Evolutionary conservation across 805 yeast species (phyloP).

Genomic region (Nakazawaea ernobii): DNA sequence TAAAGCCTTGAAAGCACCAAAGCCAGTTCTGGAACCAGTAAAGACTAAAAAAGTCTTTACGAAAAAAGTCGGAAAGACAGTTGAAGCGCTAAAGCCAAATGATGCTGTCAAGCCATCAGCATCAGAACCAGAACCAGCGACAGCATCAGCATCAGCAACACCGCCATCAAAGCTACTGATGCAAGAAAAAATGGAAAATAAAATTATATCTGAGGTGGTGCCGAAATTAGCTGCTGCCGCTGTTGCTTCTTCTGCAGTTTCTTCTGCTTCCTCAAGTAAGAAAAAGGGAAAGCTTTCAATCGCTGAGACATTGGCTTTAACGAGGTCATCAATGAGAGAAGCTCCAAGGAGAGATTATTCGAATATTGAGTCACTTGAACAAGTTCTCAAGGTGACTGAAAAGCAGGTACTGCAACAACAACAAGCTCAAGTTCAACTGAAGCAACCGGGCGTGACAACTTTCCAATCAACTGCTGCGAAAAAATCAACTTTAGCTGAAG

Average conservation of each 20-base stretch:
- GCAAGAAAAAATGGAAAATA: background rate
- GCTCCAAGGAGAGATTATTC: conserved; percentile 25
- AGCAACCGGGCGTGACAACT: conserved; percentile 1
- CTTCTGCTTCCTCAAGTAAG: background rate
- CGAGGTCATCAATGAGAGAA: conserved; percentile 38
- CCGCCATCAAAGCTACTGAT: background rate
- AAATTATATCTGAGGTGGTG: background rate
- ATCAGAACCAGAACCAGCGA: background rate
- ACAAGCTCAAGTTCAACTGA: background rate
- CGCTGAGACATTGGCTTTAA: conserved; percentile 55
- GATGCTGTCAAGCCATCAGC: background rate
- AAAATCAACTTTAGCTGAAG: conserved; percentile 27
- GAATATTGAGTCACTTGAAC: conserved; percentile 18
- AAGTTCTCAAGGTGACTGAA: conserved; percentile 11
- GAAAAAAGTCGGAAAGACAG: no score
- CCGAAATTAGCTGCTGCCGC: background rate
- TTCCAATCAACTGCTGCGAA: conserved; percentile 7
- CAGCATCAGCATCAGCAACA: background rate
- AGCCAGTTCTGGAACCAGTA: background rate
- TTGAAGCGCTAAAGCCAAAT: no score
- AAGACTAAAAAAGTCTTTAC: no score
- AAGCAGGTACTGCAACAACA: background rate
- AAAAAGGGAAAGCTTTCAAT: conserved; percentile 37
- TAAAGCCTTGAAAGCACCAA: background rate
- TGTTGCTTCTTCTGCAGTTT: background rate